phyloP scores from a whole-genome alignment of 164 flowering plant species.

The Vitis amurensis region DNA sequence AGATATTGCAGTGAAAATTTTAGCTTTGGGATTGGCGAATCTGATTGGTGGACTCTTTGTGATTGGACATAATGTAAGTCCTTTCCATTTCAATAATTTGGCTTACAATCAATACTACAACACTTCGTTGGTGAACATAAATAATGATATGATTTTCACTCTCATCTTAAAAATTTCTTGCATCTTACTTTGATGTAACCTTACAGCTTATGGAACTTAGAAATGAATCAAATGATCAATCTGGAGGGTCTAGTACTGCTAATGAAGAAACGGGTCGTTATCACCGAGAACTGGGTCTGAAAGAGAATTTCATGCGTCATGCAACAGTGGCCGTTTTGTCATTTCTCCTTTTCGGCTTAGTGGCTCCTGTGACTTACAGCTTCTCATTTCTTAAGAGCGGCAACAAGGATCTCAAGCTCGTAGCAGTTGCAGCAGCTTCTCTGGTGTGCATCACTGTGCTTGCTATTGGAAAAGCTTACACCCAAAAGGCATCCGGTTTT shows the following conservation, averaged over 20 bases:
- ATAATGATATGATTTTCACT: no score
- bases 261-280: no score
- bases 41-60: slow-evolving; percentile 56
- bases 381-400: slow-evolving; percentile 39
- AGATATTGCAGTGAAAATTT: slow-evolving; percentile 45
- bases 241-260: no score
- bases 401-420: slow-evolving; percentile 40
- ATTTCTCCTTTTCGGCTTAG: slow-evolving; percentile 29
- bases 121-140: no score
- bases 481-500: slow-evolving; percentile 25
- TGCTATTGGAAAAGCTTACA: slow-evolving; percentile 47
- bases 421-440: slow-evolving; percentile 41
- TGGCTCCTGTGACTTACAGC: slow-evolving; percentile 34
- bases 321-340: not conserved
- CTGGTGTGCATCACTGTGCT: slow-evolving; percentile 43
- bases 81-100: not conserved
- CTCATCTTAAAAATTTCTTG: no score
- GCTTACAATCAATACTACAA: no score
- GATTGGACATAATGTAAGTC: slow-evolving; percentile 58
- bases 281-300: no score
- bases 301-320: not conserved
- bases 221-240: no score
- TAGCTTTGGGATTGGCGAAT: slow-evolving; percentile 67
- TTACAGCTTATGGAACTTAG: no score
- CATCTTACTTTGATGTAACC: no score